Percentiles rank a stretch among this genome's conserved stretches.
Conservation (phyloP, 192 early-diverging fungal genomes). For the Phlyctochytrium arcticum region DNA sequence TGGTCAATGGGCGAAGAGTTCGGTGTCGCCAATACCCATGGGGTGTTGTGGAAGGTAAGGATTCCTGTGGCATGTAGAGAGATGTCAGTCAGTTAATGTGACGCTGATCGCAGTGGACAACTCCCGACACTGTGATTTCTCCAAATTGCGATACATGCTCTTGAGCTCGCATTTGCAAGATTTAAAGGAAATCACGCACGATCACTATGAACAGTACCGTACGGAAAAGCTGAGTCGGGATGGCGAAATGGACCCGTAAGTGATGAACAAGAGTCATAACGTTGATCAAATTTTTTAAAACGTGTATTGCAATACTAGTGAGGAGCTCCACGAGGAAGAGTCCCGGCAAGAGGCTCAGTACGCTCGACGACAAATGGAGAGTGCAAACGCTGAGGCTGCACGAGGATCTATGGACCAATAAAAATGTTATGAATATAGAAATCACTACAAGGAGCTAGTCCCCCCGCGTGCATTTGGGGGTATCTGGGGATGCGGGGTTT, state of each 20-base stretch:
- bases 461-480: too few species aligned
- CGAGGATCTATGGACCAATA: slow-evolving; percentile 4
- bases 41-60: slow-evolving; percentile 43
- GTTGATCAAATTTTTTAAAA: too few species aligned
- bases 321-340: neutral
- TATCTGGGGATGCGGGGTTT: too few species aligned
- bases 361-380: neutral
- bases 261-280: too few species aligned
- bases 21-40: slow-evolving; percentile 65
- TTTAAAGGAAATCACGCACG: slow-evolving; percentile 64
- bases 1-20: slow-evolving; percentile 47
- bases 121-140: slow-evolving; percentile 60
- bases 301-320: neutral
- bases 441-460: too few species aligned
- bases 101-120: slow-evolving; percentile 52
- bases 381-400: neutral
- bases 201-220: slow-evolving; percentile 59
- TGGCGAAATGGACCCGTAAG: slow-evolving; percentile 16
- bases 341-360: neutral
- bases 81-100: too few species aligned
- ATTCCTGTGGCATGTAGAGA: too few species aligned
- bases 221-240: slow-evolving; percentile 50
- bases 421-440: too few species aligned
- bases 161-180: slow-evolving; percentile 73
- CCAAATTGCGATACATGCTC: slow-evolving; percentile 58